A percentile compares a stretch with the other conserved stretches of the same genome.
Evolutionary conservation across 2,329 filamentous ascomycete species (phyloP).

Genomic region (Hypoxylon sp.): DNA sequence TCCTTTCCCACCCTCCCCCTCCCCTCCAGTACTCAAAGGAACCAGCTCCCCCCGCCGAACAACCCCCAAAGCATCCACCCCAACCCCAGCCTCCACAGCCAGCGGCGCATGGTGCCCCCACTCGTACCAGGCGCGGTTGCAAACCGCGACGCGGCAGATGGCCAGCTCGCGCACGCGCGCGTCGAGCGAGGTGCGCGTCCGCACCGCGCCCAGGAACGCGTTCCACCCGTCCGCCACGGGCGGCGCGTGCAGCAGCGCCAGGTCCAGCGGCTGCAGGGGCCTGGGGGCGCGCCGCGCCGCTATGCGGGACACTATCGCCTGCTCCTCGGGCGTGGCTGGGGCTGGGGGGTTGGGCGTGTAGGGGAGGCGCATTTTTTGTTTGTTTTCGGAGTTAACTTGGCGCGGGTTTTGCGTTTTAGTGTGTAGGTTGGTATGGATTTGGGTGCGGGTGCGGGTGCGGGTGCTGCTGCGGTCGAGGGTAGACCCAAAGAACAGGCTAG

Average conservation of each 20-base stretch:
- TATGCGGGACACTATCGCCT: slow-evolving; percentile 73
- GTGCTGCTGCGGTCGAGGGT: no score
- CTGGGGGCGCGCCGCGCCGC: slow-evolving; percentile 74
- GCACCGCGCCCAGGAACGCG: slow-evolving; percentile 73
- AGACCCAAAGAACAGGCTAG: no score
- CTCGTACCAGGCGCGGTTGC: slow-evolving; percentile 88
- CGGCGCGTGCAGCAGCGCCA: slow-evolving; percentile 80
- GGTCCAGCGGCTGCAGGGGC: slow-evolving; percentile 79
- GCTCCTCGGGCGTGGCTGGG: slow-evolving; percentile 58
- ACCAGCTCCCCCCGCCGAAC: slow-evolving; percentile 54
- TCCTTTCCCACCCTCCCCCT: neutral
- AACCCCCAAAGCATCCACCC: slow-evolving; percentile 60
- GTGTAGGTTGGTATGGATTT: neutral
- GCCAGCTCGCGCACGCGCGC: slow-evolving; percentile 78
- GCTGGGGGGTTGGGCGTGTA: slow-evolving; percentile 69
- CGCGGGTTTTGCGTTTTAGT: neutral
- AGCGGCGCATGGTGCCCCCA: slow-evolving; percentile 84
- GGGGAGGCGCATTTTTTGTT: slow-evolving; percentile 71
- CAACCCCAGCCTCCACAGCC: slow-evolving; percentile 68
- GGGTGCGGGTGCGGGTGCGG: no score
- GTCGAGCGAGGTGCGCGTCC: slow-evolving; percentile 64
- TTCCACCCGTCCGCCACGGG: slow-evolving; percentile 83
- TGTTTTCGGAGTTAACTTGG: neutral
- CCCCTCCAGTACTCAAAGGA: neutral
- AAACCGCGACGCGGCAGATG: slow-evolving; percentile 83